phyloP scores from a whole-genome alignment of 495 filamentous ascomycete species.

The Neurospora terricola region DNA sequence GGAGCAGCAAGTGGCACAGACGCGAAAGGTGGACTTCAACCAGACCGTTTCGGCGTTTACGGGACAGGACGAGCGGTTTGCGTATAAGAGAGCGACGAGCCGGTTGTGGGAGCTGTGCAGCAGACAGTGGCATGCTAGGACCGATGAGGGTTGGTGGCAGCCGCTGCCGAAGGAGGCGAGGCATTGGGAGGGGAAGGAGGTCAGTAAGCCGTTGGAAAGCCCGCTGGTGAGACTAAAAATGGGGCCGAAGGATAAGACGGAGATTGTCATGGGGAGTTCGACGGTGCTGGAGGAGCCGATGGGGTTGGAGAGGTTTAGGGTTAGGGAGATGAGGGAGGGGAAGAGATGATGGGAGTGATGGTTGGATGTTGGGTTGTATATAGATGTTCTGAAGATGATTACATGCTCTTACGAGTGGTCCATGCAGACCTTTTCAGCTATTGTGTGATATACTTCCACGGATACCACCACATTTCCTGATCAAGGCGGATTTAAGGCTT shows the following conservation, averaged over 20 bases:
- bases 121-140: constrained; percentile 49
- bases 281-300: constrained; percentile 33
- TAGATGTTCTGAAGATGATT: background rate
- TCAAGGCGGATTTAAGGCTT: background rate
- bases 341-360: background rate
- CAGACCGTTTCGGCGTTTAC: constrained; percentile 46
- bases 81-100: constrained; percentile 56
- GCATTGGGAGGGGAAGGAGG: constrained; percentile 43
- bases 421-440: background rate
- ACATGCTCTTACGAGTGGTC: background rate
- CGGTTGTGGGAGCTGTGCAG: constrained; percentile 64
- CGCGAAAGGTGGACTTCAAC: constrained; percentile 40
- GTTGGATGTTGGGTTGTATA: background rate
- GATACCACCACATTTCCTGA: background rate
- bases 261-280: constrained; percentile 26
- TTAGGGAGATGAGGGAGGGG: constrained; percentile 18
- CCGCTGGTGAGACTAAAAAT: background rate
- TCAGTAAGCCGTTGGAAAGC: constrained; percentile 9
- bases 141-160: constrained; percentile 48
- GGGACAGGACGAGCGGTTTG: constrained; percentile 64
- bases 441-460: background rate
- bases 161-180: constrained; percentile 48
- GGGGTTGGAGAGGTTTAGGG: constrained; percentile 28
- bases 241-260: constrained; percentile 7
- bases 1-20: constrained; percentile 8